Evolutionary conservation across 2,329 filamentous ascomycete species (phyloP), one percentile per base, ranked within the genome.

Genomic region (Aspergillus amoenus): DNA sequence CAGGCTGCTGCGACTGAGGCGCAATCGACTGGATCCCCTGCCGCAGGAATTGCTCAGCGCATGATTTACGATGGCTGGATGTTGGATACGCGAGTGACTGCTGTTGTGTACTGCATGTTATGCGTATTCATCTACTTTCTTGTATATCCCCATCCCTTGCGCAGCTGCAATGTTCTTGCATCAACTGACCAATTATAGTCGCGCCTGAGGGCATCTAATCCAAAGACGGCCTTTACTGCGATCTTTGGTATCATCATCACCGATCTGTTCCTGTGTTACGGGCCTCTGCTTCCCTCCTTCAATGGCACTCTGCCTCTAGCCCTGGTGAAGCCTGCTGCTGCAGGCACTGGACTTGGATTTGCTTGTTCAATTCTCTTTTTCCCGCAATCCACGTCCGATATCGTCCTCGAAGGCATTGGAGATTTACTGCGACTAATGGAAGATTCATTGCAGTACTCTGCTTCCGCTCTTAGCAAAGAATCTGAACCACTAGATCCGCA

Each of bases 171-270:
- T 8, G 4, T 3, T 3, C 13, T 9, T 32, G 21, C 3, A 18
- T 30, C 3, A 17, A 2, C 30, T 40, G 12, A 27, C 30, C 21
- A 13, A 27, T 32, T 18, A 1, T 55, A 73, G 71, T 71, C 79
- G 1, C 76, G 80, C 1, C 41, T 82, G 9, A 73, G 80, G 18
- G 76, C 74, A 8, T 68, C 68, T 1, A 80, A 79, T 22, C 75
- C 78, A 4, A 82, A 82, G 58, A 70, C 81, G 5, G 63, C 72
- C 0, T 61, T 82, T 4, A 48, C 75, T 13, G 76, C 80, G 53
- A 70, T 82, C 2, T 80, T 82, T 54, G 78, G 73, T 3, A 80
- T 71, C 5, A 80, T 83, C 21, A 72, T 80, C 34, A 68, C 71
- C 1, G 79, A 81, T 37, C 62, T 82, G 1, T 80, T 79, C 34